Base-by-base conservation (phyloP, 2,329 filamentous ascomycete genomes). In the Sporothrix schenckii region DNA sequence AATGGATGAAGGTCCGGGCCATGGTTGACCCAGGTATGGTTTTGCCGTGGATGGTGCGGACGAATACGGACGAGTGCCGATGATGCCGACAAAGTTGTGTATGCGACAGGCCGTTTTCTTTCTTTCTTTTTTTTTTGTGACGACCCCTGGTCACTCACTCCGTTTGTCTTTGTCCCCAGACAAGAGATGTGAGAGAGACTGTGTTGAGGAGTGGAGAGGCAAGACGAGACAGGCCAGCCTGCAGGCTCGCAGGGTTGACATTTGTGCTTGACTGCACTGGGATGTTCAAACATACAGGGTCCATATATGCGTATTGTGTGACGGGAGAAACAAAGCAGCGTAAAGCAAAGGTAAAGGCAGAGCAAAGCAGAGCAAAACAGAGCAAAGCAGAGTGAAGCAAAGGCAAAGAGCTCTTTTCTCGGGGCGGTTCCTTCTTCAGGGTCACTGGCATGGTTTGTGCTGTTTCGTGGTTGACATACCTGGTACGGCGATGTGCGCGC, bases 1-100 rank as follows among this genome's bases (percentile, higher is more conserved):
- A n/a, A 63, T 9, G 47, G 14, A 44, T 66, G 47, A 52, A 53
- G 63, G 63, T 9, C 44, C 47, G 44, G 63, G 30, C 63, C 63
- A 11, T 54, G 19, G 49, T 54, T 41, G 63, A 66, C 30, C 14
- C 13, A 66, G 41, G 63, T n/a, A 14, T 66, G 24, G 44, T 27
- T 27, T 30, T 16, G 61, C 24, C n/a, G 61, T 30, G 44, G 39
- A 66, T 50, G 47, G 61, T 52, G 49, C 56, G 56, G 56, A 14
- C n/a, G 56, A 61, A 41, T 44, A 24, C 41, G 11, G 49, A 24
- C 56, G 30, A 61, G 34, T 61, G 56, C 56, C 16, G 56, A 61
- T 44, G 54, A 16, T 39, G 56, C 56, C 10, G 14, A 61, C 34
- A 34, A 34, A 11, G 11, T 21, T 52, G 27, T 21, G 24, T 30